Percentiles rank a stretch among this genome's conserved stretches.
Conservation (phyloP, 2,329 filamentous ascomycete species). For the Diplodia intermedia region DNA sequence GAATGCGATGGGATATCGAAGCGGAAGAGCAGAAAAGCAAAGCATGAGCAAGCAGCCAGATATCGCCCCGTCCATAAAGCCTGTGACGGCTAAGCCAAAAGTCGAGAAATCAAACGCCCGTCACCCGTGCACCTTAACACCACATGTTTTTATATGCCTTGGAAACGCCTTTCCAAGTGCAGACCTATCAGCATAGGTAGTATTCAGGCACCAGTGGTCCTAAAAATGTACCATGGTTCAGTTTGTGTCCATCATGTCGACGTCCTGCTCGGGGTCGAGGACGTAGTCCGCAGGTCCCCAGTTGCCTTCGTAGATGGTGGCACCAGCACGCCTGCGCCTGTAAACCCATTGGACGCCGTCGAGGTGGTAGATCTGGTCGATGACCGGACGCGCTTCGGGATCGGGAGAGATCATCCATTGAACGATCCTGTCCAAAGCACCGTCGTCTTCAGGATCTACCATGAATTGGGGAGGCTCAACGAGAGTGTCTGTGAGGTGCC, state of each 20-base stretch:
- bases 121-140: slow-evolving; percentile 25
- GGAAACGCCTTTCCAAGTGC: slow-evolving; percentile 5
- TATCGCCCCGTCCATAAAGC: slow-evolving; percentile 24
- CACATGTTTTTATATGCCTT: slow-evolving; percentile 21
- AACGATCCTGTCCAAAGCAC: slow-evolving; percentile 84
- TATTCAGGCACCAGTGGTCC: slow-evolving; percentile 17
- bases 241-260: slow-evolving; percentile 67
- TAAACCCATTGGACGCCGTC: slow-evolving; percentile 83
- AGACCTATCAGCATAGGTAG: not conserved
- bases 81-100: slow-evolving; percentile 27
- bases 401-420: slow-evolving; percentile 85
- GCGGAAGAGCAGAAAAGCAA: slow-evolving; percentile 31
- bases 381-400: slow-evolving; percentile 73
- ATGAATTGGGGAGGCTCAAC: slow-evolving; percentile 83
- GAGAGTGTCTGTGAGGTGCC: slow-evolving; percentile 59
- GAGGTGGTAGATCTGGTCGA: slow-evolving; percentile 74
- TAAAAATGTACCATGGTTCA: slow-evolving; percentile 35
- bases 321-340: slow-evolving; percentile 77
- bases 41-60: slow-evolving; percentile 22
- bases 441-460: slow-evolving; percentile 73
- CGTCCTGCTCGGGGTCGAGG: slow-evolving; percentile 58
- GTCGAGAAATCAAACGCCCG: slow-evolving; percentile 25
- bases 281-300: slow-evolving; percentile 82
- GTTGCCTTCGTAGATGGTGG: slow-evolving; percentile 95
- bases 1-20: slow-evolving; percentile 32